Evolutionary conservation across 2,329 filamentous ascomycete genomes (phyloP), one percentile per base, ranked within the genome.

Genomic region (Harringtonia lauricola): DNA sequence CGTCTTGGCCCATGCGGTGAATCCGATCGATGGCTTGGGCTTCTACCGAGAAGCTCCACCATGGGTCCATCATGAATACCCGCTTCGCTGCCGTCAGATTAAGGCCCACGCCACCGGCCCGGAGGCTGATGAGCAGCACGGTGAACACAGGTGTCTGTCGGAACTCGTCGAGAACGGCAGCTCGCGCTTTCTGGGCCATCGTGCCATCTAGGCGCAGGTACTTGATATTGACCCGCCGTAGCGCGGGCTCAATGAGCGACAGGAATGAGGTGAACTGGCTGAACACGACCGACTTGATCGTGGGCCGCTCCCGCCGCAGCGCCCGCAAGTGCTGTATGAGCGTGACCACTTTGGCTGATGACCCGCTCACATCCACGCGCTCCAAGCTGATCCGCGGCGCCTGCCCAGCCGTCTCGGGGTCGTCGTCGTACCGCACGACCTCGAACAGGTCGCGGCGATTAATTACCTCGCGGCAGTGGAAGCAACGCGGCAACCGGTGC

Each of bases 11-110:
- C 86, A 98, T 95, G 9, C 92, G 79, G 66, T 98, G 92, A 29
- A 98, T 88, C 1, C 92, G 86, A 65, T 98, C 92, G 56, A 98
- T 96, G 9, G 92, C 92, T 63, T 98, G 92, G 6, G 89, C 87
- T 64, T 98, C 92, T 13, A 96, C 82, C 0, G 92, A 89, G 62
- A 90, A 98, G 58, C 86, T 94, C 92, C 92, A 98, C 92, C 92
- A 98, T 0, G 92, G 92, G 62, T 98, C 92, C 92, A 98, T 96
- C 85, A 98, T 94, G 66, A 83, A 98, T 6, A 98, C 94, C 43
- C 86, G 72, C 50, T 82, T 86, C 7, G 92, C 92, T 52, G 81
- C 81, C 1, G 90, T 96, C 48, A 98, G 64, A 57, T 98, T 98
- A 36, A 98, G 70, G 0, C 92, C 92, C 0, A 98, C 92, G 21